These are phyloP conservation scores for Hypoxylon lenormandii DNA, from an alignment of 495 filamentous ascomycete genomes.

Conservation along the genomic window DNA sequence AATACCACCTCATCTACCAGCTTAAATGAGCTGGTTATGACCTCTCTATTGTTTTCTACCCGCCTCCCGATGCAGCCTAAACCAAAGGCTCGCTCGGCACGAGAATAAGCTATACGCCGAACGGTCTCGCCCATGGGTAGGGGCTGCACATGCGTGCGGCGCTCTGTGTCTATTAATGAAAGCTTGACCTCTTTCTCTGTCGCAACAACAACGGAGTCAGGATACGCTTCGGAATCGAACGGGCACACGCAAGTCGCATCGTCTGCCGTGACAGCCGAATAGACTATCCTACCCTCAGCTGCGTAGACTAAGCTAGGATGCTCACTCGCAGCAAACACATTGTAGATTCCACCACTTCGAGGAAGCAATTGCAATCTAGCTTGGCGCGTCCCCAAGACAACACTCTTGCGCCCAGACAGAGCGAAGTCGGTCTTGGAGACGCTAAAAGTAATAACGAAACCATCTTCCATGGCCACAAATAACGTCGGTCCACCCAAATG, in stretches of 20 bases:
- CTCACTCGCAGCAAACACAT: conserved; percentile 93
- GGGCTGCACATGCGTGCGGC: conserved; percentile 86
- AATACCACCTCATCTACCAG: conserved; percentile 67
- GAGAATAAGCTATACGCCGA: conserved; percentile 86
- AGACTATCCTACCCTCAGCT: conserved; percentile 86
- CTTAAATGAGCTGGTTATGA: conserved; percentile 62
- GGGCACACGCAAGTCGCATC: conserved; percentile 81
- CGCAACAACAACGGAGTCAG: conserved; percentile 81
- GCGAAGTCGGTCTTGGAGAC: conserved; percentile 69
- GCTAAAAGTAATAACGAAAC: conserved; percentile 86
- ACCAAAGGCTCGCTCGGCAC: conserved; percentile 81
- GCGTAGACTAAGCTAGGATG: conserved; percentile 93
- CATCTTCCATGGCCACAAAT: conserved; percentile 94
- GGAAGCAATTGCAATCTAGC: conserved; percentile 83
- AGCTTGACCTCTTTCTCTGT: conserved; percentile 82
- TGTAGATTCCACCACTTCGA: conserved; percentile 69
- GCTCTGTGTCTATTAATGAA: conserved; percentile 81
- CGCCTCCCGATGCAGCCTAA: conserved; percentile 82
- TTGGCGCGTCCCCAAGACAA: conserved; percentile 87
- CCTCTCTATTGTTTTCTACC: conserved; percentile 60
- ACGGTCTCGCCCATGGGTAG: conserved; percentile 83
- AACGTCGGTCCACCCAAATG: conserved; percentile 71
- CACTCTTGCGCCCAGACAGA: conserved; percentile 78
- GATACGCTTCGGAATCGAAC: conserved; percentile 84
- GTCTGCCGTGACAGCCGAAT: conserved; percentile 94